These are phyloP conservation scores for Lunularia cruciata DNA, from an alignment of 225 moss, liverwort and hornwort species.

Conservation along the genomic window DNA sequence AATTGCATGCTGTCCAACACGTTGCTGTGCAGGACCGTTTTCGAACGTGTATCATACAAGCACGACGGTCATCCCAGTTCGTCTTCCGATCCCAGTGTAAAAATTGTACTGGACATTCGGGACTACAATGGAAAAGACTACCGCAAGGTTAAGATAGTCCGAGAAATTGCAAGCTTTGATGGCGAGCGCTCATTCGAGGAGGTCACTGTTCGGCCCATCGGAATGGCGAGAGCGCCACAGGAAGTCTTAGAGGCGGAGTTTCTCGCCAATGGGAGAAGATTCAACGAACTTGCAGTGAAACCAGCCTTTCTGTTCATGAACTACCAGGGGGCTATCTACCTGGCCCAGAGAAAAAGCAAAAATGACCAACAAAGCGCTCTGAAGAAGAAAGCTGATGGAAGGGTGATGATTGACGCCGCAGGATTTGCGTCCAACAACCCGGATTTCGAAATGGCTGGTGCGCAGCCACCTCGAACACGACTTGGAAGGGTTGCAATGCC, in stretches of 20 bases:
- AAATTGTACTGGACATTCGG: slow-evolving; percentile 11
- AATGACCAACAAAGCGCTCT: background rate
- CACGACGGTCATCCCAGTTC: too few relatives aligned
- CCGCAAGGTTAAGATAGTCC: background rate
- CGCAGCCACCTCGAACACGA: too few relatives aligned
- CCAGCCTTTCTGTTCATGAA: slow-evolving; percentile 23
- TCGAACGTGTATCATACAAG: too few relatives aligned
- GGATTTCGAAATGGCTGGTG: background rate
- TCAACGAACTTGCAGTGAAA: slow-evolving; percentile 20
- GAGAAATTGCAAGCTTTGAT: background rate
- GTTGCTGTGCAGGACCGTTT: slow-evolving; percentile 15
- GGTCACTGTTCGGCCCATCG: slow-evolving; percentile 25
- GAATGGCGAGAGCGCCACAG: slow-evolving; percentile 1
- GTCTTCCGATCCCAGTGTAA: too few relatives aligned
- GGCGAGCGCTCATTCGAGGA: slow-evolving; percentile 11
- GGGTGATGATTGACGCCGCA: slow-evolving; percentile 58
- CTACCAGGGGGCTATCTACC: slow-evolving; percentile 18
- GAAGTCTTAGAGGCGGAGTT: slow-evolving; percentile 21
- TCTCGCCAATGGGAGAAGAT: slow-evolving; percentile 26
- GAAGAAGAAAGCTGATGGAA: slow-evolving; percentile 49
- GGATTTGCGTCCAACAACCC: slow-evolving; percentile 41
- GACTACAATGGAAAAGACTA: slow-evolving; percentile 15
- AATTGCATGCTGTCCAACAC: slow-evolving; percentile 26
- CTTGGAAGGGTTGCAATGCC: too few relatives aligned
- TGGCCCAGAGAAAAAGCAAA: background rate